Base-by-base conservation (phyloP, 306 rosid species). In the Vachellia pachyceras region DNA sequence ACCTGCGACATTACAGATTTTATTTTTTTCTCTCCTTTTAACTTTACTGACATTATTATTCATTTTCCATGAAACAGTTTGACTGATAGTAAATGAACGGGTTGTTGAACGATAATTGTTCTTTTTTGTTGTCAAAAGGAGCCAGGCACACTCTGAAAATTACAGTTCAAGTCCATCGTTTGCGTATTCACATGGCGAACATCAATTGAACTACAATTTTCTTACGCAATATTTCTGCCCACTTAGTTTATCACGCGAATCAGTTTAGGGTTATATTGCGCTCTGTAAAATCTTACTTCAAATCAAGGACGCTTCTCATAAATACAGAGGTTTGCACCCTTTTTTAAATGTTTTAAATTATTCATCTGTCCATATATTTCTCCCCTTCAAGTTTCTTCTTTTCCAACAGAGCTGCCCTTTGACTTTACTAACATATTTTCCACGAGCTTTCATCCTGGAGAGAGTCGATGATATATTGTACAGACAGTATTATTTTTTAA, bases 1-100 rank as follows among this genome's bases (percentile, higher is more conserved):
- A 75, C 67, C 63, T 29, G 65, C 77, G 37, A 46, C 61, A 67
- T 69, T 75, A 7, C 66, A 47, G 20, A 50, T 29, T 29, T 29
- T 49, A 11, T 20, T 41, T 22, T 80, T 45, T 70, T 39, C 2
- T 2, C 18, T 4, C n/a, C n/a, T 40, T 39, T n/a, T 40, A 15
- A 61, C 65, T 47, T 72, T 82, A 35, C 64, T 23, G 36, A 3
- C 36, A 49, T 49, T 49, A 15, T 49, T 49, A 49, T 49, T 49
- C 20, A 6, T 49, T 13, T 49, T 49, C 7, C 55, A 49, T 3
- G 55, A 49, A 50, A 50, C 20, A 50, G 8, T 50, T 45, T 63
- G 72, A 41, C 36, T 63, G 14, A 22, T 17, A 47, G 52, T 17
- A 46, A 46, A 11, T 44, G 13, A 11, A 2, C 12, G 3, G 1